Evolutionary conservation across 2,329 filamentous ascomycete genomes (phyloP).

Genomic region (Hortaea werneckii): DNA sequence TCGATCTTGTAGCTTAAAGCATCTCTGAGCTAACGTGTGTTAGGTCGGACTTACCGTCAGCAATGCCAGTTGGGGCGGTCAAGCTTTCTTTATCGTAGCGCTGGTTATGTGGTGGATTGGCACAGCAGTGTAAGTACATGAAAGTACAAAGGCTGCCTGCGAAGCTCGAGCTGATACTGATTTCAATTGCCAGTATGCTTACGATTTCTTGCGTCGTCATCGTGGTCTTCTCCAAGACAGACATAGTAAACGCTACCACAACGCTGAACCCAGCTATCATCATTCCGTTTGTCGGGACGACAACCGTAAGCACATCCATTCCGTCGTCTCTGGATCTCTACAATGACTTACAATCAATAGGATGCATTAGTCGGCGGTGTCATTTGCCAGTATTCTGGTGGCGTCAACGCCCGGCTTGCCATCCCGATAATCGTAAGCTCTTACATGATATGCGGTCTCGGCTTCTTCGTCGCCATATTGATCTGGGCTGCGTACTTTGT

Average conservation of each 20-base stretch:
- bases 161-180: no score
- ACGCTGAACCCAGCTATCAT: slow-evolving; percentile 6
- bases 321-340: background rate
- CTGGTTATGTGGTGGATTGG: slow-evolving; percentile 13
- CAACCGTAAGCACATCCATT: background rate
- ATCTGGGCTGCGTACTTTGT: slow-evolving; percentile 8
- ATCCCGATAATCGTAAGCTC: slow-evolving; percentile 11
- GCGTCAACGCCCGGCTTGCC: slow-evolving; percentile 7
- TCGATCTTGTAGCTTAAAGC: background rate
- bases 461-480: slow-evolving; percentile 8
- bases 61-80: slow-evolving; percentile 9
- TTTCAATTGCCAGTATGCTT: background rate
- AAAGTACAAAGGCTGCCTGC: no score
- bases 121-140: slow-evolving; percentile 1
- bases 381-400: slow-evolving; percentile 4
- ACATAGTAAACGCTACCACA: slow-evolving; percentile 2
- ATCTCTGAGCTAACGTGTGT: no score
- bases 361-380: slow-evolving; percentile 6
- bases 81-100: slow-evolving; percentile 10
- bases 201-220: slow-evolving; percentile 3
- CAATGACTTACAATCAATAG: background rate
- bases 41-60: slow-evolving; percentile 7
- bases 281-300: slow-evolving; percentile 7
- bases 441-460: slow-evolving; percentile 10
- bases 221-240: slow-evolving; percentile 4